Conservation (phyloP, 192 early-diverging fungal genomes). For the Coemansia sp. region DNA sequence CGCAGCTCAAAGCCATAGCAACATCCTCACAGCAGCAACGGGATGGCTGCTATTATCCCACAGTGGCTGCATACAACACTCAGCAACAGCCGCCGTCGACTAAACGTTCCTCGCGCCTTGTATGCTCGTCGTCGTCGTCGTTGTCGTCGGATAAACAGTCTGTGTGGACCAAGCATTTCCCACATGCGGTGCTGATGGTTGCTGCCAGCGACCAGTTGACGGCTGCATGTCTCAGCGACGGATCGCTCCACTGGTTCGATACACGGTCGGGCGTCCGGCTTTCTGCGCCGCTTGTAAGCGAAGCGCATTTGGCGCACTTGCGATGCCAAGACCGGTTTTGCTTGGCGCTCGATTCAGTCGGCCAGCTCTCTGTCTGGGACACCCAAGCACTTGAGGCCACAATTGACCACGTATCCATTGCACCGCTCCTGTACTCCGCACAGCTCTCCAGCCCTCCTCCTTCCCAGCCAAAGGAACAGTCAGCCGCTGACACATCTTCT, state of each 20-base stretch:
- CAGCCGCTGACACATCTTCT: not conserved
- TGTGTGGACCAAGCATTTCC: slow-evolving; percentile 20
- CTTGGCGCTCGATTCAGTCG: slow-evolving; percentile 27
- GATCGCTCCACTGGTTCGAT: slow-evolving; percentile 37
- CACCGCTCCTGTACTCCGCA: slow-evolving; percentile 38
- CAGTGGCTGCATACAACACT: not conserved
- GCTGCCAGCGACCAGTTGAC: slow-evolving; percentile 9
- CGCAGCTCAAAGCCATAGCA: slow-evolving; percentile 12
- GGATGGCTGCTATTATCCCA: not conserved
- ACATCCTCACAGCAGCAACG: not conserved
- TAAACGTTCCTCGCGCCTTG: not conserved
- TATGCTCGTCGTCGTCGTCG: not conserved
- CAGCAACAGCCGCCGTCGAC: slow-evolving; percentile 10
- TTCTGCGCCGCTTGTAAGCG: slow-evolving; percentile 20
- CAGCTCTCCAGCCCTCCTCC: not conserved
- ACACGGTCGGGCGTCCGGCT: slow-evolving; percentile 31
- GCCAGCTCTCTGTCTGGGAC: slow-evolving; percentile 38
- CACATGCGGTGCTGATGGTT: slow-evolving; percentile 5
- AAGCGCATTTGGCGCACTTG: slow-evolving; percentile 27
- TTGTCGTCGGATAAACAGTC: not conserved
- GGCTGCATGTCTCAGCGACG: slow-evolving; percentile 22
- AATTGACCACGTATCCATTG: slow-evolving; percentile 25
- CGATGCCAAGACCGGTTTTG: slow-evolving; percentile 23
- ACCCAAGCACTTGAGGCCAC: not conserved
- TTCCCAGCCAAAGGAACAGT: not conserved